Percentiles rank a stretch among this genome's conserved stretches.
phyloP scores from a whole-genome alignment of 768 basidiomycete genomes.

The Suillus clintonianus region DNA sequence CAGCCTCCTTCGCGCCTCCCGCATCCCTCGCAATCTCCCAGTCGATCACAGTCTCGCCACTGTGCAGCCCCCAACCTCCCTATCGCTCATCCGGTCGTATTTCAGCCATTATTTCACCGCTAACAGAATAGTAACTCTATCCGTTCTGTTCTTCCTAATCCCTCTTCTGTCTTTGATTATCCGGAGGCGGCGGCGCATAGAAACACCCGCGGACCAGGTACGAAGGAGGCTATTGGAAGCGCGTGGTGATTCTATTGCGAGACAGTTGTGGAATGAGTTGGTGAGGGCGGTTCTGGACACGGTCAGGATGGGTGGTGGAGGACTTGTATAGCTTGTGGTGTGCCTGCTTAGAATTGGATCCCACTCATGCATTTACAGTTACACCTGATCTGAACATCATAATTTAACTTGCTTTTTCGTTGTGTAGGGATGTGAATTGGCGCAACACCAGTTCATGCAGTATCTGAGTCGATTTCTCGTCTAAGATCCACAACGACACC shows the following conservation, averaged over 20 bases:
- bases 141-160: constrained; percentile 41
- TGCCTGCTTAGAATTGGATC: too few species aligned
- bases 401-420: too few species aligned
- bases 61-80: constrained; percentile 20
- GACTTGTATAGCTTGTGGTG: constrained; percentile 52
- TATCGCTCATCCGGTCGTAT: constrained; percentile 49
- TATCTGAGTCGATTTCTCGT: too few species aligned
- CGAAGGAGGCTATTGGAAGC: constrained; percentile 51
- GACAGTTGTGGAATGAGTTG: constrained; percentile 52
- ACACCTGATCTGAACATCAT: too few species aligned
- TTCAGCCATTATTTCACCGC: constrained; percentile 49
- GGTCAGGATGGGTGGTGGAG: constrained; percentile 74
- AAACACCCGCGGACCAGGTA: constrained; percentile 51
- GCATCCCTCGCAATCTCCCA: constrained; percentile 6
- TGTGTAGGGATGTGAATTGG: too few species aligned
- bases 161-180: constrained; percentile 49
- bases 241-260: constrained; percentile 37
- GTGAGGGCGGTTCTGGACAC: constrained; percentile 62
- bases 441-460: too few species aligned
- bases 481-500: too few species aligned
- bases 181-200: constrained; percentile 45
- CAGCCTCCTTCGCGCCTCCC: constrained; percentile 13
- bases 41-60: constrained; percentile 11
- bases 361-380: too few species aligned
- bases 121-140: constrained; percentile 49